Base-by-base conservation (phyloP, 306 rosid genomes). In the Medicago lupulina region DNA sequence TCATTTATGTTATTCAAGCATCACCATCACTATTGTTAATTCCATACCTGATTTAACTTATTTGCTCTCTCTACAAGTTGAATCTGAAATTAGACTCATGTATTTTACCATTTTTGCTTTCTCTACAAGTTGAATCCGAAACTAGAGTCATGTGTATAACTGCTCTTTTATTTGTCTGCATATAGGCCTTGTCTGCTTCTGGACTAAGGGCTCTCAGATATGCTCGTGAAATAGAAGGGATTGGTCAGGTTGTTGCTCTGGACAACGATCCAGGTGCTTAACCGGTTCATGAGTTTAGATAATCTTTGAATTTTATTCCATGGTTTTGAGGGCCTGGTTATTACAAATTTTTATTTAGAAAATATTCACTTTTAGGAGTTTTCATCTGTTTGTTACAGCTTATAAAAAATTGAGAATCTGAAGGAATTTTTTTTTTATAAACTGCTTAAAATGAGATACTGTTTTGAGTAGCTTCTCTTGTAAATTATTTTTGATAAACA, bases 171-270 rank as follows among this genome's bases (percentile, higher is more conserved):
- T 41, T 49, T 78, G 54, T 70, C 46, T 67, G 66, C 73, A 54
- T 55, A 14, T 75, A 95, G 99, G 99, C 99, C 47, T 81, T 96
- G 84, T 93, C 99, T 15, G 99, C 99, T 80, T 90, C 99, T 67
- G 98, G 99, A 70, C 80, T 96, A 82, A 92, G 99, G 85, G 92
- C 99, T 70, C 93, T 96, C 46, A 86, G 99, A 83, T 96, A 96
- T 80, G 98, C 98, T 53, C 87, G 97, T 46, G 99, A 96, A 90
- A 76, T 96, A 38, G 97, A 90, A 67, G 98, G 97, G 34, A 82
- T 96, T 76, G 99, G 91, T 71, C 89, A 90, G 78, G 99, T 96
- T 88, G 90, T 96, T 85, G 99, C 99, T 34, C 78, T 96, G 68
- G 99, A 96, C 84, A 96, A 89, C 14, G 99, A 96, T 79, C 81